phyloP scores from a whole-genome alignment of 345 rosid species.

The Melastoma malabathricum region DNA sequence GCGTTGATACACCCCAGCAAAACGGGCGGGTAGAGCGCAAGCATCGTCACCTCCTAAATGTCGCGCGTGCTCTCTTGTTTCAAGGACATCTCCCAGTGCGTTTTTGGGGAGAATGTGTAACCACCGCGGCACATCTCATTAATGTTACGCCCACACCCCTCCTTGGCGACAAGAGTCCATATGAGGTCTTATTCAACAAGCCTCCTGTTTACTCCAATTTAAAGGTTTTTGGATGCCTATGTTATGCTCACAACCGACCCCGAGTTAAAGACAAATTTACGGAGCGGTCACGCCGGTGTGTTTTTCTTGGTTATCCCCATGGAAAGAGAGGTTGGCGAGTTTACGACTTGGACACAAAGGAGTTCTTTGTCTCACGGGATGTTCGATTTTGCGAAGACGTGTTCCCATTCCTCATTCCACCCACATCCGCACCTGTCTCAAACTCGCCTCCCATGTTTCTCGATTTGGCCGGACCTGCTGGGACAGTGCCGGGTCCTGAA shows the following conservation, averaged over 20 bases:
- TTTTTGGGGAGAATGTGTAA: neutral
- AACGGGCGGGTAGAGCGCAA: neutral
- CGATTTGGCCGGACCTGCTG: too few relatives aligned
- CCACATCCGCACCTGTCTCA: too few relatives aligned
- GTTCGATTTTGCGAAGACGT: neutral
- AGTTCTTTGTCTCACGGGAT: rapidly evolving
- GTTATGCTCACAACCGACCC: neutral
- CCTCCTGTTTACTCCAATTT: neutral
- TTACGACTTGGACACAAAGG: neutral
- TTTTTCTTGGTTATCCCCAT: neutral
- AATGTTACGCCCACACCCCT: neutral
- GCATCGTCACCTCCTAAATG: neutral
- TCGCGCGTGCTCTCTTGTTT: constrained; percentile 2
- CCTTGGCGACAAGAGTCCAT: neutral
- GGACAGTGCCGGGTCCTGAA: too few relatives aligned
- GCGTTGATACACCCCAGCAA: neutral
- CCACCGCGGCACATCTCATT: neutral
- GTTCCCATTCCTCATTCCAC: neutral
- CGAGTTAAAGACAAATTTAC: neutral
- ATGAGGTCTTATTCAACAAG: neutral
- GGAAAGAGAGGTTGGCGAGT: neutral
- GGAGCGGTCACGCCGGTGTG: neutral
- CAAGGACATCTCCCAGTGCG: neutral
- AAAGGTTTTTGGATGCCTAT: neutral
- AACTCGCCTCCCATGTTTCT: neutral